Base-by-base conservation (phyloP, 2,329 filamentous ascomycete genomes). In the Cercospora zeae-maydis region DNA sequence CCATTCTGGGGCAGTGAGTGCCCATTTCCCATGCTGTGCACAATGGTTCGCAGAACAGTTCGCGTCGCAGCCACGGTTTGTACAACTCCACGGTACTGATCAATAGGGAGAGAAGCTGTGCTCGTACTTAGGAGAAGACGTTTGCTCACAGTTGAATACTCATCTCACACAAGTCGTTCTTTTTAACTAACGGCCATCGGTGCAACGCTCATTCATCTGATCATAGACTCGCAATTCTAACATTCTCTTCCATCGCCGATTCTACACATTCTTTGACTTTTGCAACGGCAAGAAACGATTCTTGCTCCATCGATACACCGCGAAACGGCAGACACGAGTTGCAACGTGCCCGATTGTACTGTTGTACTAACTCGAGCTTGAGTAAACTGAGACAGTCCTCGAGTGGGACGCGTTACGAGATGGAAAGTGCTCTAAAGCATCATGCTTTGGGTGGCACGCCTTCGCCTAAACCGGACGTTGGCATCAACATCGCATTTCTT, bases 401-500 rank as follows among this genome's bases (percentile, higher is more conserved):
- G 11, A 31, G 31, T 21, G 45, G 21, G 34, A 21, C 34, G 19
- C 9, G 16, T 47, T 31, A 37, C 45, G 45, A 30, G 30, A 59
- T 59, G 57, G 45, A 47, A 16, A 37, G 30, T 39, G 45, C 19
- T 8, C 33, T 52, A 37, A 47, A 58, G 37, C 45, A 65, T 36
- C 85, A 87, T 45, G 70, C 73, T 14, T 75, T 87, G 16, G 88
- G 88, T 62, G 84, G 86, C 24, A 67, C 77, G 7, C 89, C 90
- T 1, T 83, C 79, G 1, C 71, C 80, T 3, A 65, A 72, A 2
- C 77, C 88, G 66, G 90, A 93, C 73, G 80, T 87, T 7, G 87
- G 89, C 37, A 81, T 91, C 72, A 84, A 80, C 64, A 80, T 82
- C 58, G 82, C 90, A 61, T 84, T 92, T 66, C 74, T 92, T 13